Conservation (phyloP, 495 filamentous ascomycete species). For the Bombardia bombarda region DNA sequence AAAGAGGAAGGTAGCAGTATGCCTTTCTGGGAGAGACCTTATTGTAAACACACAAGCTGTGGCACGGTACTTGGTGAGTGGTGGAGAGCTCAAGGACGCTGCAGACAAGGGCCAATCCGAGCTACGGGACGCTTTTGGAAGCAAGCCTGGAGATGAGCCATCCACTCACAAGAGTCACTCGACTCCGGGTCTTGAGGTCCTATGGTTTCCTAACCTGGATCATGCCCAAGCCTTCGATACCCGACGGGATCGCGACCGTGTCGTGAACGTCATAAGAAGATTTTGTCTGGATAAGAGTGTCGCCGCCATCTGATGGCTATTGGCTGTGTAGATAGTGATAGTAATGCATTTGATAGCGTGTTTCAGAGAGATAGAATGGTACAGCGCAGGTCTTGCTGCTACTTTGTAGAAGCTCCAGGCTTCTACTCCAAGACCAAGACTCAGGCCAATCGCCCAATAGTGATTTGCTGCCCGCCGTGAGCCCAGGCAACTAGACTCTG, state of each 20-base stretch:
- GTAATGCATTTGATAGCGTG: background rate
- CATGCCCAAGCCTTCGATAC: conserved; percentile 63
- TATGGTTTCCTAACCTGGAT: conserved; percentile 56
- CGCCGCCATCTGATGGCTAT: background rate
- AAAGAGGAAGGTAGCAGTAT: conserved; percentile 42
- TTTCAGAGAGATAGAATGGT: background rate
- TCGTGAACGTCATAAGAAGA: conserved; percentile 35
- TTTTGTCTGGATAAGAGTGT: conserved; percentile 23
- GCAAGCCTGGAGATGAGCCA: background rate
- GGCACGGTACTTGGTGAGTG: conserved; percentile 45
- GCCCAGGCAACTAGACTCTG: too few relatives aligned
- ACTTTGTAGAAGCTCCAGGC: too few relatives aligned
- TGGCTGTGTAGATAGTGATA: background rate
- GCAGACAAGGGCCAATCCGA: conserved; percentile 1
- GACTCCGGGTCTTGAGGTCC: conserved; percentile 47
- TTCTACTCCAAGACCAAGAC: too few relatives aligned
- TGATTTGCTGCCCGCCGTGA: too few relatives aligned
- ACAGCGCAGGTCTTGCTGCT: background rate
- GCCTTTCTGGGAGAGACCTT: conserved; percentile 50
- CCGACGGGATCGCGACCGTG: conserved; percentile 22
- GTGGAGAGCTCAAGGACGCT: conserved; percentile 15
- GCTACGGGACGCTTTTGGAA: conserved; percentile 2
- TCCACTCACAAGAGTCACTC: conserved; percentile 17
- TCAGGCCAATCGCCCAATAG: background rate
- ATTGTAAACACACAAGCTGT: conserved; percentile 56